Evolutionary conservation across 1,284 basidiomycete genomes (phyloP).

Genomic region (Pascua sp.): DNA sequence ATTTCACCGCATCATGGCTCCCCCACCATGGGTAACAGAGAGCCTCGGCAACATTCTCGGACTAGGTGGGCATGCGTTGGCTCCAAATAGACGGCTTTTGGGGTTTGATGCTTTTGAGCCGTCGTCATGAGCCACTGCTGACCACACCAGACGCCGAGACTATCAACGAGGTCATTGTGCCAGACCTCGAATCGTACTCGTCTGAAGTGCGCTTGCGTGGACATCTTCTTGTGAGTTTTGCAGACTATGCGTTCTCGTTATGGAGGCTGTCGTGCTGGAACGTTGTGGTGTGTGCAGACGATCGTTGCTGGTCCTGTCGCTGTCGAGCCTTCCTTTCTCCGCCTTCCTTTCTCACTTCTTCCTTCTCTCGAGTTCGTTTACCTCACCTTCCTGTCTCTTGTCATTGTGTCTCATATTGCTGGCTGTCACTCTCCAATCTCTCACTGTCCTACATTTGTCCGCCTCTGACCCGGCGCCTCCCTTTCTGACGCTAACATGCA

Average conservation of each 20-base stretch:
- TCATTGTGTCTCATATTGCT: no score
- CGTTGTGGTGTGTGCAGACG: background rate
- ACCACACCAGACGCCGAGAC: conserved; percentile 39
- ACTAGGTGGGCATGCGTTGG: conserved; percentile 28
- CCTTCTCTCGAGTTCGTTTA: no score
- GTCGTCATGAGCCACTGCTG: background rate
- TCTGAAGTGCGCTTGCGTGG: conserved; percentile 31
- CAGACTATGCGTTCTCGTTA: no score
- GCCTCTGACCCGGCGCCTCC: background rate
- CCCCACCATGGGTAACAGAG: conserved; percentile 40
- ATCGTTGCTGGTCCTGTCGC: no score
- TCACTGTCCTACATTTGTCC: no score
- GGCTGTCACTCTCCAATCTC: no score
- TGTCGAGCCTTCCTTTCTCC: background rate
- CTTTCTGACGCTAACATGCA: conserved; percentile 11
- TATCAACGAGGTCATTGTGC: conserved; percentile 39
- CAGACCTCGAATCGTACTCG: conserved; percentile 38
- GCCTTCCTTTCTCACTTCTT: no score
- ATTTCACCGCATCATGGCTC: conserved; percentile 1
- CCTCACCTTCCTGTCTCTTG: no score
- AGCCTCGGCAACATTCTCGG: conserved; percentile 36
- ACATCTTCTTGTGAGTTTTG: conserved; percentile 36
- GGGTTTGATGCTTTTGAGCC: background rate
- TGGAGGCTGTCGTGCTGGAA: no score
- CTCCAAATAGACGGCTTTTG: background rate